Evolutionary conservation across 257 asterid species (phyloP), one percentile per base, ranked within the genome.

Genomic region (Dorcoceras hygrometricum): DNA sequence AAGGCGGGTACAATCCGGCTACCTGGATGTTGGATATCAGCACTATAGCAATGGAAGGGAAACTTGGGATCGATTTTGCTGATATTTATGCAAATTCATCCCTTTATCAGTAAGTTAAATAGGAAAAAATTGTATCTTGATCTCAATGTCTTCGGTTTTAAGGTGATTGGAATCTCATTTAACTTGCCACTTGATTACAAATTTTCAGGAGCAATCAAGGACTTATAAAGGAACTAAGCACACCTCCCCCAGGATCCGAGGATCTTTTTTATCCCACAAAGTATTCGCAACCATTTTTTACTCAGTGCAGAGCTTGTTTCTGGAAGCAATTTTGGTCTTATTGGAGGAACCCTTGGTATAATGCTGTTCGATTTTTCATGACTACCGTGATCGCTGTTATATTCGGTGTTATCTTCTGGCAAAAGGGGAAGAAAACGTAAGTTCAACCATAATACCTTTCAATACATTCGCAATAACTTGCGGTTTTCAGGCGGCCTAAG

Each of bases 21-120:
- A 85, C 88, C 1, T 85, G 91, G 91, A 77, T 85, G 83, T 73
- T 85, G 69, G 88, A 85, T 5, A 48, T 82, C 53, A 80, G 68
- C 72, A 28, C 86, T 54, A 69, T 79, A 23, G 59, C 78, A 57
- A 66, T 74, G 32, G 91, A 82, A 65, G 64, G 61, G 34, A 75
- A 69, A 50, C 79, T 83, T 16, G 73, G 69, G 48, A 79, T 85
- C 20, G 85, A 83, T 62, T 83, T 80, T 77, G 80, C 86, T 3
- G 84, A 81, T 32, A 63, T 75, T 57, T 85, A 76, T 61, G 59
- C 83, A 36, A 71, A 65, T 12, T 85, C 91, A 26, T 23, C 78
- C 31, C 85, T 83, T 19, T 77, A 80, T 63, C 72, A 71, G 88
- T 78, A 51, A 68, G 82, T 71, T 11, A 55, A 7, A 31, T 6